These are phyloP conservation scores for Nakaseomyces delphensis DNA, from an alignment of 1,139 yeast genomes.

Conservation along the genomic window DNA sequence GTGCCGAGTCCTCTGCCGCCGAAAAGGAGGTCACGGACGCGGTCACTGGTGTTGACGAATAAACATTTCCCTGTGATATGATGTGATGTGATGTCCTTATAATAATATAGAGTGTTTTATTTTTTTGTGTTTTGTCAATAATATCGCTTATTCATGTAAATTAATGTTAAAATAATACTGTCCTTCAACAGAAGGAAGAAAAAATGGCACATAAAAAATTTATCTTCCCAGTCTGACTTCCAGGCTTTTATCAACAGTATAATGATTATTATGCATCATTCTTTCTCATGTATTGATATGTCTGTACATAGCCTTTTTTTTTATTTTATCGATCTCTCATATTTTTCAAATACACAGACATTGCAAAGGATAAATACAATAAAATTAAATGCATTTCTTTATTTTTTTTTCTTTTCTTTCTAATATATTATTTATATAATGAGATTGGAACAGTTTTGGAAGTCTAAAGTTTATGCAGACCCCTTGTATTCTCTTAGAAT, in stretches of 20 bases:
- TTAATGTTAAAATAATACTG: slow-evolving; percentile 1
- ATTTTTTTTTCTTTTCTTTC: no score
- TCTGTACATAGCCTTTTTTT: not conserved
- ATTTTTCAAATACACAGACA: not conserved
- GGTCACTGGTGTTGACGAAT: slow-evolving; percentile 25
- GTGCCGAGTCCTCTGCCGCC: slow-evolving; percentile 13
- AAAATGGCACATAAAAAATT: not conserved
- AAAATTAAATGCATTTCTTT: not conserved
- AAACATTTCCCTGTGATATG: slow-evolving; percentile 1
- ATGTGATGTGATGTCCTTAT: not conserved
- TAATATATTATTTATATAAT: not conserved
- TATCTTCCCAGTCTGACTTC: not conserved
- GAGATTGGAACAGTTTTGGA: no score
- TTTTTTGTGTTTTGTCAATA: not conserved
- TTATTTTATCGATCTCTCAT: not conserved
- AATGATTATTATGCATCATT: no score
- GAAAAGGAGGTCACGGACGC: slow-evolving; percentile 15
- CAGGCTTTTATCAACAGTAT: not conserved
- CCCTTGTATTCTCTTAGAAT: slow-evolving; percentile 82
- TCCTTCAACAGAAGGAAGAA: not conserved
- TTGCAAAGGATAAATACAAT: no score
- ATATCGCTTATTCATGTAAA: not conserved
- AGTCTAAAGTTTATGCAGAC: slow-evolving; percentile 24
- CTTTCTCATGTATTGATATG: not conserved
- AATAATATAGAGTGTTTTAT: not conserved